Conservation (phyloP, 371 early-diverging fungal species). For the Mucor indicus region DNA sequence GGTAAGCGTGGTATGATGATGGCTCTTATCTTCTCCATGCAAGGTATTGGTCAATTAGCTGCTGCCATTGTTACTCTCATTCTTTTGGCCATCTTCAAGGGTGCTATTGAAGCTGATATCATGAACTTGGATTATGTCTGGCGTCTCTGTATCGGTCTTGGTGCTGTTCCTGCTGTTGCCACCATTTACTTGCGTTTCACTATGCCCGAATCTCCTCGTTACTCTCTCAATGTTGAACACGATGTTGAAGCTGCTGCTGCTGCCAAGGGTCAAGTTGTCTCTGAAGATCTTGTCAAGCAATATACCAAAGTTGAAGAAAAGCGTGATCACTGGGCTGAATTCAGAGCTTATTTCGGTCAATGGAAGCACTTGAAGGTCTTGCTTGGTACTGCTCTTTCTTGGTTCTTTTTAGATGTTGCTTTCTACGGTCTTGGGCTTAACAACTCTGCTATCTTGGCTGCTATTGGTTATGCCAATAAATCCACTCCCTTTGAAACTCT, state of each 20-base stretch:
- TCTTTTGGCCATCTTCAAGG: slow-evolving; percentile 70
- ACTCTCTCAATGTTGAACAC: slow-evolving; percentile 72
- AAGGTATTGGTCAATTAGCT: slow-evolving; percentile 84
- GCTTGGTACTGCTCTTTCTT: slow-evolving; percentile 73
- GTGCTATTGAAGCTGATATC: slow-evolving; percentile 56
- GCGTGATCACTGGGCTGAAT: slow-evolving; percentile 57
- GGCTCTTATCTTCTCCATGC: slow-evolving; percentile 87
- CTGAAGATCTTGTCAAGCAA: slow-evolving; percentile 33
- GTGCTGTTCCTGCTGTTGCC: slow-evolving; percentile 79
- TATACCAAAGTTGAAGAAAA: slow-evolving; percentile 42
- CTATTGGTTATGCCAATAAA: slow-evolving; percentile 65
- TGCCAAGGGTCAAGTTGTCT: slow-evolving; percentile 46
- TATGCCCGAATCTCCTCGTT: slow-evolving; percentile 93
- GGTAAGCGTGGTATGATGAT: slow-evolving; percentile 69
- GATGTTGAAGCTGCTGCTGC: slow-evolving; percentile 64
- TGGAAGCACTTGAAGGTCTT: slow-evolving; percentile 78
- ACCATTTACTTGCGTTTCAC: slow-evolving; percentile 89
- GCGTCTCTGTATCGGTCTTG: slow-evolving; percentile 80
- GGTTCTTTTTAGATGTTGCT: slow-evolving; percentile 88
- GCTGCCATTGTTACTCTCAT: slow-evolving; percentile 74
- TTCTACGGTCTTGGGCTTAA: slow-evolving; percentile 89
- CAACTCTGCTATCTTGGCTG: slow-evolving; percentile 65
- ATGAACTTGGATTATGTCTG: slow-evolving; percentile 82
- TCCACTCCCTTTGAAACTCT: slow-evolving; percentile 53
- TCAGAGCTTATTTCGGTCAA: slow-evolving; percentile 72